These are phyloP conservation scores for Xylaria venustula DNA, from an alignment of 495 filamentous ascomycete genomes.

Conservation along the genomic window DNA sequence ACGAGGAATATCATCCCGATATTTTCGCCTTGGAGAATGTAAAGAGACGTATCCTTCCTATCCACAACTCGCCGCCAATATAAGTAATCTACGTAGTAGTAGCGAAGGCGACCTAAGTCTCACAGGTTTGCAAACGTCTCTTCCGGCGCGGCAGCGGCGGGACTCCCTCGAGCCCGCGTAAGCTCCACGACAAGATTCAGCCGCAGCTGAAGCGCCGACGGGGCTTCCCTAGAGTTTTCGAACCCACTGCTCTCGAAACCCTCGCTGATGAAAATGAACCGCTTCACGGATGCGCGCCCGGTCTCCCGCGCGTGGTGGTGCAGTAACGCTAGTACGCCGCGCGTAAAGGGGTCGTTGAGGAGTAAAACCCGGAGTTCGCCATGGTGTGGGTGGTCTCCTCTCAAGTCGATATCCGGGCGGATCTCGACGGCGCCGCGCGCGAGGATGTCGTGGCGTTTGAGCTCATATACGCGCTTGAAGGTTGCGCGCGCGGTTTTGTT, in stretches of 20 bases:
- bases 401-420: background rate
- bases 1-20: too few relatives aligned
- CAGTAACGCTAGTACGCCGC: background rate
- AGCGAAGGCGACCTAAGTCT: too few relatives aligned
- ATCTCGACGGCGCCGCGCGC: background rate
- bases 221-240: background rate
- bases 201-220: background rate
- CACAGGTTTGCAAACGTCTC: too few relatives aligned
- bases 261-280: background rate
- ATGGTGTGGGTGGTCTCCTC: background rate
- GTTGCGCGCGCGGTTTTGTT: background rate
- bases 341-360: background rate
- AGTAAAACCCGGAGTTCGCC: background rate
- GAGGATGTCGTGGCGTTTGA: background rate
- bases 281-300: background rate
- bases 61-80: too few relatives aligned
- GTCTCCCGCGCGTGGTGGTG: background rate
- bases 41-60: too few relatives aligned
- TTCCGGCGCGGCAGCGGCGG: too few relatives aligned
- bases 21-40: too few relatives aligned
- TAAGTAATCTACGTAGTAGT: too few relatives aligned
- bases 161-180: too few relatives aligned
- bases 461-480: background rate
- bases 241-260: background rate
- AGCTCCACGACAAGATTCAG: conserved; percentile 4